These are phyloP conservation scores for Blastocrithidia nonstop DNA, from an alignment of 208 protist genomes.

Conservation along the genomic window DNA sequence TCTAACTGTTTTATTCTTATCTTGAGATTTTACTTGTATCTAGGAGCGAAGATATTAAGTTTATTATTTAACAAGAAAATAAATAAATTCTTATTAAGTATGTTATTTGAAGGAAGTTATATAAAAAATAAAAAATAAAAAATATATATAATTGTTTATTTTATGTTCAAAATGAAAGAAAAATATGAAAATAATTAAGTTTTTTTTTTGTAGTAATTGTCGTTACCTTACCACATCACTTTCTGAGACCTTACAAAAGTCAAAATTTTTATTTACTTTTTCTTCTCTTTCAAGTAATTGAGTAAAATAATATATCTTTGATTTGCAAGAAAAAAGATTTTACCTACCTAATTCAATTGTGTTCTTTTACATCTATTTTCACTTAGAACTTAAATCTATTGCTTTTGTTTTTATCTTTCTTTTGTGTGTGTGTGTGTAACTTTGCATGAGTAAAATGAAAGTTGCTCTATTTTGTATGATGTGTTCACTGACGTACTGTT, in stretches of 20 bases:
- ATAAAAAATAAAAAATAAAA: not conserved
- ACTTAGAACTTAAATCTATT: not conserved
- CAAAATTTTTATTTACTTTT: not conserved
- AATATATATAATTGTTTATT: not conserved
- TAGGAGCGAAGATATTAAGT: not conserved
- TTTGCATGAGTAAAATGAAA: not conserved
- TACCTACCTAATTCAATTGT: not conserved
- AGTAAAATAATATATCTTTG: too few relatives aligned
- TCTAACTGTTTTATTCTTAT: not conserved
- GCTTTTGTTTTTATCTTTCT: not conserved
- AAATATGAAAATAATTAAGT: not conserved
- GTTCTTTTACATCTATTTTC: not conserved
- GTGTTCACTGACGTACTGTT: not conserved
- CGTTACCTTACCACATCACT: not conserved
- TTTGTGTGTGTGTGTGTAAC: not conserved
- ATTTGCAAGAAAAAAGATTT: too few relatives aligned
- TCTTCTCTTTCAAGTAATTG: not conserved
- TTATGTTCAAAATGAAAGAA: not conserved
- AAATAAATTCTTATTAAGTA: not conserved
- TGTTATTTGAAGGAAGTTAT: not conserved
- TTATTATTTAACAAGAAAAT: not conserved
- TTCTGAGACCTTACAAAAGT: slow-evolving; percentile 1
- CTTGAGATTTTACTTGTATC: not conserved
- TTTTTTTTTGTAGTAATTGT: not conserved
- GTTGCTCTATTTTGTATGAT: not conserved